These are phyloP conservation scores for Erythrophleum fordii DNA, from an alignment of 306 rosid genomes.

Conservation along the genomic window DNA sequence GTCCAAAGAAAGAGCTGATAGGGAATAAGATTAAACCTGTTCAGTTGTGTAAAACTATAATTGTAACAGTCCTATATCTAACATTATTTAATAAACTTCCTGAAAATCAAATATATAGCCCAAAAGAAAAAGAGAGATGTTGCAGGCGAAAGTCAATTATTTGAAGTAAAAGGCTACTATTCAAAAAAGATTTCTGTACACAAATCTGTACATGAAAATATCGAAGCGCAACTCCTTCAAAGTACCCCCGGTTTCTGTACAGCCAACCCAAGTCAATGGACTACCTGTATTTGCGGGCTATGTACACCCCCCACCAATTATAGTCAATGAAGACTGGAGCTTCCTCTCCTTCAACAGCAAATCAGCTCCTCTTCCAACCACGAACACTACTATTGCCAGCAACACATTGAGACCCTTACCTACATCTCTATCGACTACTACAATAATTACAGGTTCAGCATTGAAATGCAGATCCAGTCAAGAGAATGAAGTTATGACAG, in stretches of 20 bases:
- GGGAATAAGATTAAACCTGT: not conserved
- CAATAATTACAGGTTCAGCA: conserved; percentile 73
- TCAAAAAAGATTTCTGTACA: conserved; percentile 47
- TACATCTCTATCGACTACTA: conserved; percentile 59
- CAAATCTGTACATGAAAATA: conserved; percentile 46
- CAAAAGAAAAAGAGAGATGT: not conserved
- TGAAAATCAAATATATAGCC: not conserved
- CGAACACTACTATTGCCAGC: conserved; percentile 40
- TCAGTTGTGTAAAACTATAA: not conserved
- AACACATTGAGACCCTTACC: conserved; percentile 45
- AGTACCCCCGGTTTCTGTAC: conserved; percentile 54
- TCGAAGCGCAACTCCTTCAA: conserved; percentile 35
- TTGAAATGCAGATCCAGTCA: conserved; percentile 31
- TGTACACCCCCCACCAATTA: conserved; percentile 65
- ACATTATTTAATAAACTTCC: not conserved
- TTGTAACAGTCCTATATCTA: no score
- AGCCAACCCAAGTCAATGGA: conserved; percentile 42
- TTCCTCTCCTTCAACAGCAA: conserved; percentile 50
- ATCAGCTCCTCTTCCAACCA: conserved; percentile 47
- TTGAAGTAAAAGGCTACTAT: conserved; percentile 30
- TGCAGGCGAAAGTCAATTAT: conserved; percentile 11
- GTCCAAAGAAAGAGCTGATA: not conserved
- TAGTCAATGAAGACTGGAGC: conserved; percentile 56
- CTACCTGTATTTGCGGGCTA: conserved; percentile 53
- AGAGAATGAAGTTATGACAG: conserved; percentile 62